Base-by-base conservation (phyloP, 441 rosid genomes). In the Populus hybrid region DNA sequence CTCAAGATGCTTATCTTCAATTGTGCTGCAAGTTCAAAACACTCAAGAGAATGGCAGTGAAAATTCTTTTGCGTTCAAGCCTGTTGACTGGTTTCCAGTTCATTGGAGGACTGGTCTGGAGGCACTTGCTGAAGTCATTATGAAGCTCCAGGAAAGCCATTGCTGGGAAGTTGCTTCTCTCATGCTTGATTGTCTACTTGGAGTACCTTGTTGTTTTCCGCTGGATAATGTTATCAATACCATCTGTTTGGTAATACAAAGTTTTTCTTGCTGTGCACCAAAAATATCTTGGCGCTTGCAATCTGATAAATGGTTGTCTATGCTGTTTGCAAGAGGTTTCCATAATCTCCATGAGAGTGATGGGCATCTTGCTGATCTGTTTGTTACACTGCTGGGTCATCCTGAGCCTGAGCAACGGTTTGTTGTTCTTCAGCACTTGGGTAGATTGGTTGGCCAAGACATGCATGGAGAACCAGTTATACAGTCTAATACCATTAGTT, bases 331-430 rank as follows among this genome's bases (percentile, higher is more conserved):
- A 21, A 87, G 92, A 83, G 90, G 88, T 76, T 74, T 81, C 67
- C 88, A 80, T 86, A 78, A 82, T 46, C 86, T 86, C 79, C 76
- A 78, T 78, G 94, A 87, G 79, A 85, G 80, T 77, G 87, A 86
- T 79, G 81, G 80, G 84, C 82, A 87, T 71, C 79, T 93, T 46
- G 83, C 84, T 80, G 87, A 93, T 87, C 81, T 93, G 67, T 89
- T 89, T 72, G 80, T 84, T 75, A 38, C 82, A 19, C 79, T 93
- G 86, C 86, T 93, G 73, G 84, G 88, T 79, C 92, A 90, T 88
- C 75, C 87, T 78, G 98, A 93, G 87, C 98, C 98, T 2, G 98
- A 93, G 83, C 98, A 93, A 79, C 91, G 95, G 16, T 80, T 86
- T 71, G 84, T 90, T 76, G 94, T 85, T 30, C 91, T 93, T 76